Percentiles rank a stretch among this genome's conserved stretches.
These are phyloP conservation scores for Candida vaughaniae DNA, from an alignment of 805 yeast species.

Conservation along the genomic window DNA sequence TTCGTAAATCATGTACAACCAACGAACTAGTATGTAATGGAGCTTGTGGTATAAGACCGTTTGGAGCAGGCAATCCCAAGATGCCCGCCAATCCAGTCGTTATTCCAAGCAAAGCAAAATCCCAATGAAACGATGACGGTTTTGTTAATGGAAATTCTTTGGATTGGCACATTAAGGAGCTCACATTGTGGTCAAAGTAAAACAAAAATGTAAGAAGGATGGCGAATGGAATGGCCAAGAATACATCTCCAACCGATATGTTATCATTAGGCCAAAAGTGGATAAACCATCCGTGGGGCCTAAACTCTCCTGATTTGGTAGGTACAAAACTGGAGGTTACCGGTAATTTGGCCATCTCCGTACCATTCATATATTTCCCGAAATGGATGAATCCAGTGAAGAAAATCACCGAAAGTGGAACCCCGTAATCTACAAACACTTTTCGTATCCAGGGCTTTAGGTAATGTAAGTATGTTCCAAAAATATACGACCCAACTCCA, in stretches of 20 bases:
- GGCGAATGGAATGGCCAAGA: conserved; percentile 92
- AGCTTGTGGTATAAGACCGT: conserved; percentile 96
- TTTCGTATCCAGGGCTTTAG: conserved; percentile 62
- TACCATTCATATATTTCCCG: conserved; percentile 68
- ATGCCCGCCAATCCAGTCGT: conserved; percentile 87
- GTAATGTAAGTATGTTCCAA: conserved; percentile 63
- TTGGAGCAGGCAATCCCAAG: conserved; percentile 92
- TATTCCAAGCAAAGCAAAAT: conserved; percentile 77
- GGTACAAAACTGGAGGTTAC: conserved; percentile 74
- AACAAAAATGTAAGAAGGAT: conserved; percentile 77
- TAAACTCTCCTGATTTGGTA: conserved; percentile 39
- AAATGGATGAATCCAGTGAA: conserved; percentile 93
- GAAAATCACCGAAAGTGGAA: conserved; percentile 79
- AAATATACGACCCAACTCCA: conserved; percentile 60
- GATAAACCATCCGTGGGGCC: conserved; percentile 72
- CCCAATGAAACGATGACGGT: conserved; percentile 93
- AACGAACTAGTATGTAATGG: conserved; percentile 86
- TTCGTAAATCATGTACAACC: conserved; percentile 48
- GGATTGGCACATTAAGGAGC: conserved; percentile 89
- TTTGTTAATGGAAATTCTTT: conserved; percentile 76
- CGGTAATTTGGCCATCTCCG: conserved; percentile 63
- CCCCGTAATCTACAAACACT: conserved; percentile 80
- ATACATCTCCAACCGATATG: conserved; percentile 69
- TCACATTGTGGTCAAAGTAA: conserved; percentile 94
- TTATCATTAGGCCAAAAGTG: conserved; percentile 63